phyloP scores from a whole-genome alignment of 2,329 filamentous ascomycete genomes.

The Cladosporium sphaerospermum region DNA sequence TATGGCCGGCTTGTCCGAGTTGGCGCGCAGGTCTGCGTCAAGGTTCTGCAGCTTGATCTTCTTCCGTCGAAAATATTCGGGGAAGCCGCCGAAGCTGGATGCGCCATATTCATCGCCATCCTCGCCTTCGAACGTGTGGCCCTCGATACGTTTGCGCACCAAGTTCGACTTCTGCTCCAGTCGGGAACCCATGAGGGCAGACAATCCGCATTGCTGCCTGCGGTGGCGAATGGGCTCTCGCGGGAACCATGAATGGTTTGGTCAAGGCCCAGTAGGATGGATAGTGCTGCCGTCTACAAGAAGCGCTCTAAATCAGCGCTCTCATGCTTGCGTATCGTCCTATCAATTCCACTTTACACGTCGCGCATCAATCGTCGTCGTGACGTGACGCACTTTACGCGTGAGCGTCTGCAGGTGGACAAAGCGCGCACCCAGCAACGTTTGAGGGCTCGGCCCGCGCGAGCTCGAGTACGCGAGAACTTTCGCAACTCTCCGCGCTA shows the following conservation, averaged over 20 bases:
- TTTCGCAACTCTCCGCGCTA: background rate
- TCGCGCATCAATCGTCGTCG: too few relatives aligned
- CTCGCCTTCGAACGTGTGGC: slow-evolving; percentile 71
- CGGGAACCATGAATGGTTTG: too few relatives aligned
- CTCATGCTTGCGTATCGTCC: too few relatives aligned
- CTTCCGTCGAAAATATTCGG: slow-evolving; percentile 89
- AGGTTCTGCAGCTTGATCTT: slow-evolving; percentile 96
- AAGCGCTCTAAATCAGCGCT: too few relatives aligned
- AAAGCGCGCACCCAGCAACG: background rate
- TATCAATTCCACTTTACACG: too few relatives aligned
- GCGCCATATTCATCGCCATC: slow-evolving; percentile 84
- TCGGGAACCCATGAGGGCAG: slow-evolving; percentile 52
- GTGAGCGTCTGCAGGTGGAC: background rate
- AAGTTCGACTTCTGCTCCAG: slow-evolving; percentile 53
- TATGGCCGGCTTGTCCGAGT: slow-evolving; percentile 69
- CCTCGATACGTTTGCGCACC: slow-evolving; percentile 59
- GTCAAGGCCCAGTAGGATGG: too few relatives aligned
- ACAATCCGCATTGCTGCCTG: background rate
- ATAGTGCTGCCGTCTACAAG: too few relatives aligned
- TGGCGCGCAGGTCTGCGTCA: slow-evolving; percentile 71
- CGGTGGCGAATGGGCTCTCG: too few relatives aligned
- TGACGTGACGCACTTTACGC: too few relatives aligned
- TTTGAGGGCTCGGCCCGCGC: background rate
- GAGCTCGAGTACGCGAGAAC: background rate
- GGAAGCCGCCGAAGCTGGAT: slow-evolving; percentile 82